A percentile compares a stretch with the other conserved stretches of the same genome.
These are phyloP conservation scores for Prillingera fragicola DNA, from an alignment of 1,284 basidiomycete genomes.

Conservation along the genomic window DNA sequence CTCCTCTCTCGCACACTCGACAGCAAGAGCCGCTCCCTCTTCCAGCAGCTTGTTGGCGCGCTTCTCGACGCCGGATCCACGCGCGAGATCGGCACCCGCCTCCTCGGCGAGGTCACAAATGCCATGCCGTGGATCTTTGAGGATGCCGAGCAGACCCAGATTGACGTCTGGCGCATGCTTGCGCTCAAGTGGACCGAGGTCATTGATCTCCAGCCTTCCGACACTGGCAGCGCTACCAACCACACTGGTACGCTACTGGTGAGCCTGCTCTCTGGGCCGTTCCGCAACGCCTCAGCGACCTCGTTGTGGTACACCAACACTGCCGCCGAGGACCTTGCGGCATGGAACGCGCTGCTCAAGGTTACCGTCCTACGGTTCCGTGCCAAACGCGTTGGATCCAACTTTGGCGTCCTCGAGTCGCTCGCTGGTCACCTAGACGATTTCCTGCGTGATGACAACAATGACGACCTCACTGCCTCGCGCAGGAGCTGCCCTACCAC, in stretches of 20 bases:
- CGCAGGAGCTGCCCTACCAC: constrained; percentile 31
- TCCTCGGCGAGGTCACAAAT: constrained; percentile 41
- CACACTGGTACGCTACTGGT: constrained; percentile 41
- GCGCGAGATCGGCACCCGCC: constrained; percentile 20
- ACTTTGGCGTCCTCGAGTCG: constrained; percentile 40
- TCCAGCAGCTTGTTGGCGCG: constrained; percentile 15
- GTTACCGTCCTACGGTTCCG: constrained; percentile 34
- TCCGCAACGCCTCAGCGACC: constrained; percentile 23
- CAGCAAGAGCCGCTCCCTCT: constrained; percentile 4
- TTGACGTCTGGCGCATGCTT: constrained; percentile 38
- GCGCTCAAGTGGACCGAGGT: constrained; percentile 31
- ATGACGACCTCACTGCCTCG: neutral
- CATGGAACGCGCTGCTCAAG: constrained; percentile 32
- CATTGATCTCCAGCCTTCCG: constrained; percentile 26
- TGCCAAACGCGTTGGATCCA: constrained; percentile 34
- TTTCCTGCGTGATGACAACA: constrained; percentile 17
- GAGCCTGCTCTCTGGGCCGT: constrained; percentile 36
- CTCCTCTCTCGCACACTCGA: constrained; percentile 14
- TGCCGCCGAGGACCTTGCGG: constrained; percentile 20
- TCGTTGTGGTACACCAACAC: constrained; percentile 35
- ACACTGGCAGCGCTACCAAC: constrained; percentile 25
- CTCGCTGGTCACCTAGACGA: constrained; percentile 38
- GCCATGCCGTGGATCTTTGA: constrained; percentile 36
- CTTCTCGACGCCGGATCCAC: constrained; percentile 23
- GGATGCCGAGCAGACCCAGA: constrained; percentile 26